Conservation (phyloP, 768 basidiomycete species). For the Pulveroboletus sp. region DNA sequence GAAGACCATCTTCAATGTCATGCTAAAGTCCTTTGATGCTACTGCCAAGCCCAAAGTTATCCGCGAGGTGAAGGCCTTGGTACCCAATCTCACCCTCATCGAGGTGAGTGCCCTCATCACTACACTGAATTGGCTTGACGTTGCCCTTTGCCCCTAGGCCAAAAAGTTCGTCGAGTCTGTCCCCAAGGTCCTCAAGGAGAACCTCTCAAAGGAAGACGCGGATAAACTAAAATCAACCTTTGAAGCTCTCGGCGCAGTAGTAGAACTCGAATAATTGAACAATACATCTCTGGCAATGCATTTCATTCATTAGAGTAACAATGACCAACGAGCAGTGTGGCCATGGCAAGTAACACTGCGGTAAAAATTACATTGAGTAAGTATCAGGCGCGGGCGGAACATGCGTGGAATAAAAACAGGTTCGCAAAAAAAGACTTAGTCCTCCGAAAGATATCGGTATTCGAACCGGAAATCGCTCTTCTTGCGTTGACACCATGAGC, state of each 20-base stretch:
- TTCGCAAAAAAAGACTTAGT: conserved; percentile 30
- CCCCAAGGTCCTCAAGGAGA: conserved; percentile 93
- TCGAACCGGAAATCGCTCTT: conserved; percentile 98
- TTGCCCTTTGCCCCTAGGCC: conserved; percentile 52
- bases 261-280: conserved; percentile 70
- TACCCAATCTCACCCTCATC: conserved; percentile 94
- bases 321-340: conserved; percentile 13
- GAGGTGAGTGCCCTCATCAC: conserved; percentile 60
- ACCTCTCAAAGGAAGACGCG: conserved; percentile 93
- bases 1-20: conserved; percentile 96
- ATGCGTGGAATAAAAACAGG: conserved; percentile 4
- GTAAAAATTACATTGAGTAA: conserved; percentile 27
- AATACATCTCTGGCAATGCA: conserved; percentile 10
- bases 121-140: not conserved
- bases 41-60: conserved; percentile 95
- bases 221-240: conserved; percentile 95
- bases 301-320: conserved; percentile 16
- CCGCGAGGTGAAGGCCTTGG: conserved; percentile 92
- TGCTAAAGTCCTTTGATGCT: conserved; percentile 91
- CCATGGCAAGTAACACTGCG: conserved; percentile 16
- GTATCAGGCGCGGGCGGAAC: conserved; percentile 14
- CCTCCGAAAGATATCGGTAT: conserved; percentile 92
- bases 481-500: conserved; percentile 97
- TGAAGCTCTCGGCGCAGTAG: conserved; percentile 82
- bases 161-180: conserved; percentile 99